A percentile compares a stretch with the other conserved stretches of the same genome.
Evolutionary conservation across 331 rosid species (phyloP).

Genomic region (Pyracantha coccinea): DNA sequence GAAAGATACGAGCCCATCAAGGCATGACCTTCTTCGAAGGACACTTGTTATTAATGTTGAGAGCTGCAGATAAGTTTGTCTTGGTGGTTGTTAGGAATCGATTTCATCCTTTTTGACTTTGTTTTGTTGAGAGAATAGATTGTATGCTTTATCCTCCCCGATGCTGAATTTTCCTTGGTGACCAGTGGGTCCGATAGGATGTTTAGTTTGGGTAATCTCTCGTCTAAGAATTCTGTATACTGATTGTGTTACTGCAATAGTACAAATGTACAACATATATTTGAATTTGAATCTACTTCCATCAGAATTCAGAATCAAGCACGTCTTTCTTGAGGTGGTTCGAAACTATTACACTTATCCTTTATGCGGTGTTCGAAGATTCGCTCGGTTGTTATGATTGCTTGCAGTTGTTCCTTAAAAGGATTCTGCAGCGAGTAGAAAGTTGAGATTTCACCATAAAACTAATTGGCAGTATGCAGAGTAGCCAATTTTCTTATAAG

Average conservation of each 20-base stretch:
- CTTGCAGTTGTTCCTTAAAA: neutral
- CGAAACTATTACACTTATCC: no score
- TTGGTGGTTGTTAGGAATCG: neutral
- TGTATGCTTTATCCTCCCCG: neutral
- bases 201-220: neutral
- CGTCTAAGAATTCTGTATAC: constrained; percentile 1
- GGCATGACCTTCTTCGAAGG: constrained; percentile 27
- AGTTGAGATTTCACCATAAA: no score
- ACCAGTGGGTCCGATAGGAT: neutral
- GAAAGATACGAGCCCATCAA: constrained; percentile 87
- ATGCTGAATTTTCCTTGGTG: neutral
- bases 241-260: neutral
- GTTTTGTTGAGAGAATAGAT: neutral
- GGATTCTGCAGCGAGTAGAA: no score
- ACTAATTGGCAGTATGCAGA: no score
- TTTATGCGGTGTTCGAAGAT: neutral
- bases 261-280: neutral
- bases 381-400: neutral
- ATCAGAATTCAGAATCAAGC: neutral
- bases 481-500: no score
- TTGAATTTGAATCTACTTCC: neutral
- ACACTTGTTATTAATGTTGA: neutral
- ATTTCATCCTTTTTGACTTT: neutral
- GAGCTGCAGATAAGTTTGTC: neutral
- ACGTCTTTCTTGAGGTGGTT: neutral